These are phyloP conservation scores for Salix viminalis DNA, from an alignment of 345 rosid species.

Conservation along the genomic window DNA sequence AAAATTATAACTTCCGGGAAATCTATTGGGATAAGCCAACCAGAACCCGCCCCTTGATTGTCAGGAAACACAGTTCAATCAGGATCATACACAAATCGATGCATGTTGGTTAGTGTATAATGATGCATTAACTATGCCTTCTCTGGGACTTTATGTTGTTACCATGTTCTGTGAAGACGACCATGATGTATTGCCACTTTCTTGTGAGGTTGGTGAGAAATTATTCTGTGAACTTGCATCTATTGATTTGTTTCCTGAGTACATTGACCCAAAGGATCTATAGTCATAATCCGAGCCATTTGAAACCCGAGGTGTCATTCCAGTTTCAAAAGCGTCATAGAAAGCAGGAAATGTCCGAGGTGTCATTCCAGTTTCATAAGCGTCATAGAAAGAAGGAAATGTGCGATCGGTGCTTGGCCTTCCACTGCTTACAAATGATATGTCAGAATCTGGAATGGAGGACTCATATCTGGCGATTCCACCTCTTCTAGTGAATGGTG, in stretches of 20 bases:
- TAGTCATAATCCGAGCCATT: conserved; percentile 42
- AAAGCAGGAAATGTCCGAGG: conserved; percentile 36
- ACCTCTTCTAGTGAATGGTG: conserved; percentile 51
- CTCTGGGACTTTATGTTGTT: conserved; percentile 6
- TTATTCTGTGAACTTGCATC: conserved; percentile 39
- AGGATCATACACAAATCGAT: background rate
- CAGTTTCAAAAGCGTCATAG: conserved; percentile 25
- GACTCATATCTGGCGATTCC: conserved; percentile 36
- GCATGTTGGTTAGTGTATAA: background rate
- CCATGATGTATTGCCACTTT: conserved; percentile 31
- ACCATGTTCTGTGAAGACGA: conserved; percentile 42
- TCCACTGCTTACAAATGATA: conserved; percentile 71
- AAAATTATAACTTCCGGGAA: background rate
- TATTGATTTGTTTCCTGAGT: conserved; percentile 40
- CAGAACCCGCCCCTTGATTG: background rate
- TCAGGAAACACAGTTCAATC: background rate
- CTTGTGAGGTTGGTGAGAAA: conserved; percentile 36
- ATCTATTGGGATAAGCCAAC: background rate
- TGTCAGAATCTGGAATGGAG: conserved; percentile 47
- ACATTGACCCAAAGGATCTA: conserved; percentile 35
- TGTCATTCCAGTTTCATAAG: conserved; percentile 5
- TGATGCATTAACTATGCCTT: background rate
- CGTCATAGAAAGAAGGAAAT: conserved; percentile 40
- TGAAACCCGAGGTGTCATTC: conserved; percentile 35
- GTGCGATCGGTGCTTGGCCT: conserved; percentile 49